These are phyloP conservation scores for Pseudotsuga menziesii DNA, from an alignment of 75 land plant genomes.

Conservation along the genomic window DNA sequence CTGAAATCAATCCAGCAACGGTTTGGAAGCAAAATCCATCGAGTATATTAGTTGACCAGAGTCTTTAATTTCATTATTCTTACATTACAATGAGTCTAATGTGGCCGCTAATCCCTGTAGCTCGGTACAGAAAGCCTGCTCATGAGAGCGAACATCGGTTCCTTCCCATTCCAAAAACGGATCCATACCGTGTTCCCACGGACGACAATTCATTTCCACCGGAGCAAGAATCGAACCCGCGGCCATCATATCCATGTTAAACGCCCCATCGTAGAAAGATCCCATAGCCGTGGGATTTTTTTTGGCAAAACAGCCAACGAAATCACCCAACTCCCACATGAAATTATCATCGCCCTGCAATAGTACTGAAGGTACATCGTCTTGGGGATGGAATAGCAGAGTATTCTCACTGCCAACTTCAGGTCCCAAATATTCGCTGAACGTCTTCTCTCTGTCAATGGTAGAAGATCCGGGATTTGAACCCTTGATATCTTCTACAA, in stretches of 20 bases:
- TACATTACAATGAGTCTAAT: background rate
- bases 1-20: no score
- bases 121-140: background rate
- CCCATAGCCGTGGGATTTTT: background rate
- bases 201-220: background rate
- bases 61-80: no score
- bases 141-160: background rate
- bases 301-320: background rate
- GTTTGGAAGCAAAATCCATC: no score
- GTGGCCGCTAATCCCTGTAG: background rate
- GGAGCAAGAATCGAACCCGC: constrained; percentile 7
- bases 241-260: background rate
- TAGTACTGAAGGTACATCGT: background rate
- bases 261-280: background rate
- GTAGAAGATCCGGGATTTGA: background rate
- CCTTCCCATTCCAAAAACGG: background rate
- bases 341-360: background rate
- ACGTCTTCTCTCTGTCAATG: background rate
- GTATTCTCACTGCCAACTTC: background rate
- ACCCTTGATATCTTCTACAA: background rate
- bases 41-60: no score
- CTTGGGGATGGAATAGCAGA: no score
- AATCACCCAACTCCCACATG: constrained; percentile 4
- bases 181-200: background rate
- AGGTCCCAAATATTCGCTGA: background rate